These are phyloP conservation scores for Colletotrichum cordylinicola DNA, from an alignment of 2,329 filamentous ascomycete species.

Conservation along the genomic window DNA sequence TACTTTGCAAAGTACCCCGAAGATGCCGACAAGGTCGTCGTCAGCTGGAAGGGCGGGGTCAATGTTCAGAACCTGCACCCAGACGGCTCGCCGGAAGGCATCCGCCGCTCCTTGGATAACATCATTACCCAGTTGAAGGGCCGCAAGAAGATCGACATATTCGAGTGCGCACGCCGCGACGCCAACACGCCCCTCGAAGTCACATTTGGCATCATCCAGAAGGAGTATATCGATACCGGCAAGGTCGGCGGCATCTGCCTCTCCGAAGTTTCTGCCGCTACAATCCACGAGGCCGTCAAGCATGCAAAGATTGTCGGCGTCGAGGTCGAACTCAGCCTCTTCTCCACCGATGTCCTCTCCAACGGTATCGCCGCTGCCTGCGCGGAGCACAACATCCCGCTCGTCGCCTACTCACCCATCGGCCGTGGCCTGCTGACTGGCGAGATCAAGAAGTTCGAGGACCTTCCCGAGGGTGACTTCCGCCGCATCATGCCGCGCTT, in stretches of 20 bases:
- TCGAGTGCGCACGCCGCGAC: conserved; percentile 64
- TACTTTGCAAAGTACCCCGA: conserved; percentile 71
- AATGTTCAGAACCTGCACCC: conserved; percentile 39
- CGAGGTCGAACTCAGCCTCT: conserved; percentile 61
- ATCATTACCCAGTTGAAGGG: conserved; percentile 56
- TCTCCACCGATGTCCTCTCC: conserved; percentile 49
- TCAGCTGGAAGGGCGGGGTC: conserved; percentile 67
- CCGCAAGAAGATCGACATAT: conserved; percentile 66
- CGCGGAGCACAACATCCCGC: conserved; percentile 68
- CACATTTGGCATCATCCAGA: conserved; percentile 48
- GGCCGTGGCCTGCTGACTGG: conserved; percentile 64
- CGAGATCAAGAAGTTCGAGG: conserved; percentile 54
- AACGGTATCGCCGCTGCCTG: conserved; percentile 62
- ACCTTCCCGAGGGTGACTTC: conserved; percentile 60
- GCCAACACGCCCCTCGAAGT: conserved; percentile 47
- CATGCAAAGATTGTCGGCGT: conserved; percentile 50
- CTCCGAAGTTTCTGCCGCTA: conserved; percentile 56
- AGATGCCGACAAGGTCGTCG: conserved; percentile 65
- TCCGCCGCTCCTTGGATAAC: conserved; percentile 64
- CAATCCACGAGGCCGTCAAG: conserved; percentile 53
- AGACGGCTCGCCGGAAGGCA: conserved; percentile 58
- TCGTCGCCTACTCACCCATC: conserved; percentile 77
- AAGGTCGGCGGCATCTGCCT: conserved; percentile 57
- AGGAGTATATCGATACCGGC: conserved; percentile 57
- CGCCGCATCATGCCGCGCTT: conserved; percentile 61